Percentiles rank a stretch among this genome's conserved stretches.
Evolutionary conservation across 1,284 basidiomycete genomes (phyloP).

Genomic region (Cryptococcus maquisensis): DNA sequence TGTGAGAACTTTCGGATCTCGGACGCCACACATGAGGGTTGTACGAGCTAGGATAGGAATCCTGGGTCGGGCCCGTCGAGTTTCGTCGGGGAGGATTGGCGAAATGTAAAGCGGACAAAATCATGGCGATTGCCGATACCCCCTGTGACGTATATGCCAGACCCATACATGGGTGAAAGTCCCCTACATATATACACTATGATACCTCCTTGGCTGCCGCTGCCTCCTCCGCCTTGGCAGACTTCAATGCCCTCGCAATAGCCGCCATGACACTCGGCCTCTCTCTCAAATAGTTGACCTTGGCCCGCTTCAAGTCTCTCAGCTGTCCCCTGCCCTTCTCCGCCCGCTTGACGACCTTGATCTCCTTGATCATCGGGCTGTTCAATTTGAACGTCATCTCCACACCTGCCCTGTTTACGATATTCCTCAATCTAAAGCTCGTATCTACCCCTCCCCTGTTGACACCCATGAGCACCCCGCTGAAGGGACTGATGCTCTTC

Average conservation of each 20-base stretch:
- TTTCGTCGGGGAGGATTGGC: too few species aligned
- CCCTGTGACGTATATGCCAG: too few species aligned
- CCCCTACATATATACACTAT: too few species aligned
- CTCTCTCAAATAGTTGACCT: slow-evolving; percentile 47
- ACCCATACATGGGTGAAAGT: too few species aligned
- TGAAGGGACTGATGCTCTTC: slow-evolving; percentile 69
- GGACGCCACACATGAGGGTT: too few species aligned
- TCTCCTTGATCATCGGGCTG: slow-evolving; percentile 77
- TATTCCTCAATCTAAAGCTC: slow-evolving; percentile 75
- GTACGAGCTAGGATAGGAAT: too few species aligned
- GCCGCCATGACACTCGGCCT: slow-evolving; percentile 40
- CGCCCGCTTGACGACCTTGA: slow-evolving; percentile 58
- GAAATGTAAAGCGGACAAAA: too few species aligned
- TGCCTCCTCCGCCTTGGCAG: slow-evolving; percentile 7
- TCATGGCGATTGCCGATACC: too few species aligned
- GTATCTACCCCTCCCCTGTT: slow-evolving; percentile 76
- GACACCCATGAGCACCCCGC: slow-evolving; percentile 76
- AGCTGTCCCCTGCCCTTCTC: slow-evolving; percentile 35
- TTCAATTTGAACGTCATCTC: slow-evolving; percentile 84
- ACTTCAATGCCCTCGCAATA: slow-evolving; percentile 45
- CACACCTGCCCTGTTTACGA: slow-evolving; percentile 80
- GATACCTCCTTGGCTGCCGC: background rate
- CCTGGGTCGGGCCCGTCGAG: too few species aligned
- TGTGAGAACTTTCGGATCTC: too few species aligned
- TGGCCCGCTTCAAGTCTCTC: slow-evolving; percentile 38